Conservation (phyloP, 768 basidiomycete species). For the Calocybe cyanea region DNA sequence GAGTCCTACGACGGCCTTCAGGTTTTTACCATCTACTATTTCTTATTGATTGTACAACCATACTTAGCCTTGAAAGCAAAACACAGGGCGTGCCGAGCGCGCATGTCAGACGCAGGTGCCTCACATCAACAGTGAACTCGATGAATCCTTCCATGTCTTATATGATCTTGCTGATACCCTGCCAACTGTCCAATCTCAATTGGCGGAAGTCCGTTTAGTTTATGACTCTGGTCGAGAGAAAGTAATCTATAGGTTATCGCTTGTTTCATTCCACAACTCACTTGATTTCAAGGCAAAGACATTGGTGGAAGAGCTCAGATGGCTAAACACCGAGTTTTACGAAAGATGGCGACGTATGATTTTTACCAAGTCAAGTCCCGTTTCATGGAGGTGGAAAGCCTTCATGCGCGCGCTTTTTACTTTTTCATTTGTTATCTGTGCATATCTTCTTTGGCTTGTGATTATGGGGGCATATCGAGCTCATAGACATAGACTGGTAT, state of each 20-base stretch:
- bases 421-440: conserved; percentile 51
- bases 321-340: conserved; percentile 78
- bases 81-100: conserved; percentile 54
- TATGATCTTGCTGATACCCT: conserved; percentile 54
- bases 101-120: conserved; percentile 59
- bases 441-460: conserved; percentile 58
- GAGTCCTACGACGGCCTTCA: conserved; percentile 60
- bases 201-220: conserved; percentile 56
- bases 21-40: conserved; percentile 30
- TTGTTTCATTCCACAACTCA: conserved; percentile 2
- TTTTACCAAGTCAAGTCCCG: conserved; percentile 69
- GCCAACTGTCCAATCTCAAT: conserved; percentile 58
- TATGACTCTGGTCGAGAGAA: conserved; percentile 72
- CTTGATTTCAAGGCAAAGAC: conserved; percentile 48
- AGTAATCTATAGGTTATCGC: conserved; percentile 34
- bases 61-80: conserved; percentile 36
- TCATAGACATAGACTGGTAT: conserved; percentile 70
- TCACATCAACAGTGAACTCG: conserved; percentile 55
- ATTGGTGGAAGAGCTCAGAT: conserved; percentile 61
- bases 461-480: conserved; percentile 68
- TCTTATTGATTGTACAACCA: conserved; percentile 3
- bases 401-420: conserved; percentile 60
- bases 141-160: conserved; percentile 56
- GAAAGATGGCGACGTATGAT: conserved; percentile 72
- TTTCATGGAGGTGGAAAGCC: conserved; percentile 67